Base-by-base conservation (phyloP, 345 rosid species). In the Populus nigra region DNA sequence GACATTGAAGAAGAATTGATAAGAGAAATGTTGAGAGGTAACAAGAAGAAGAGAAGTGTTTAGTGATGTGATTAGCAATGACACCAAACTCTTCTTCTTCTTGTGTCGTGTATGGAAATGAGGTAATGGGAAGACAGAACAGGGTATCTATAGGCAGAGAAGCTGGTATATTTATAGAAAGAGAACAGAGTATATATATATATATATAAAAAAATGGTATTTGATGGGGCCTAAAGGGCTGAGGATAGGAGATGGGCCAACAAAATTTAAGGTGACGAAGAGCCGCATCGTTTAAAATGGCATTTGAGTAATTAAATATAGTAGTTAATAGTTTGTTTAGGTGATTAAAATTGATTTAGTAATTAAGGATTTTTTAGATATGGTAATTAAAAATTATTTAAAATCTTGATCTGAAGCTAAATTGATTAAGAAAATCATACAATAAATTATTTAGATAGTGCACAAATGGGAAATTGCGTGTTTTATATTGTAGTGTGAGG, bases 1-100 rank as follows among this genome's bases (percentile, higher is more conserved):
- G 89, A 85, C 91, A 89, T 88, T 75, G 81, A 25, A 68, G 8
- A 16, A 10, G 8, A 65, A 70, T 22, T 38, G 0, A 2, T 27
- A 0, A 2, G n/a, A 23, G 8, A 5, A 23, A n/a, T 29, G 10
- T 11, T 2, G 22, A n/a, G 36, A 25, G 8, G 39, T 33, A 74
- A 77, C 76, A 75, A 20, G 78, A 70, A 29, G 72, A 35, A 33
- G 57, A 72, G 22, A 72, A n/a, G 16, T 15, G 41, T 2, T 31
- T 66, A 20, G 63, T 53, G 27, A 8, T 43, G 27, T 22, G 2
- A 17, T 8, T 0, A 9, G 31, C 20, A 29, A 36, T 9, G 33
- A 9, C 25, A 25, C 4, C 49, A 67, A 12, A 8, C 67, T 45
- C 41, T 73, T 77, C 75, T 62, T 65, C 70, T 80, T 87, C 55